phyloP scores from a whole-genome alignment of 441 rosid genomes.

The Kokia cookei region DNA sequence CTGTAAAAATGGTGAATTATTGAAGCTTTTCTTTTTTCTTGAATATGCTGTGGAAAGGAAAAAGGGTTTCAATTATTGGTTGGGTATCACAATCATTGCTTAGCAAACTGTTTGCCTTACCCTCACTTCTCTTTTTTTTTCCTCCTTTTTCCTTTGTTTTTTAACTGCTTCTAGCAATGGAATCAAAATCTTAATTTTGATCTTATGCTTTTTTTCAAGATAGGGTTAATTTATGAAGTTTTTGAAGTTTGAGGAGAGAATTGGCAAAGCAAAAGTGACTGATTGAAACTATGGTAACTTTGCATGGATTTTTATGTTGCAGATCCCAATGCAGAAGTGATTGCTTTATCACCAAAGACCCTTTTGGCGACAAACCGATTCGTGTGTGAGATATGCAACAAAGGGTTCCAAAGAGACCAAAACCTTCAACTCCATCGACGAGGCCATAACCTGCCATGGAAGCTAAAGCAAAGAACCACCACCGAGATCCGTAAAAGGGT shows the following conservation, averaged over 20 bases:
- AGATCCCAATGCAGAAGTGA: slow-evolving; percentile 4
- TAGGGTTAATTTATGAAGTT: no score
- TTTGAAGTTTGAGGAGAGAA: no score
- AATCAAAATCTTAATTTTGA: background rate
- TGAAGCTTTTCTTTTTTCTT: slow-evolving; percentile 11
- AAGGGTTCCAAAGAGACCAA: slow-evolving; percentile 36
- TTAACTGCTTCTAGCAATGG: slow-evolving; percentile 15
- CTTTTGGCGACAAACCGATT: slow-evolving; percentile 7
- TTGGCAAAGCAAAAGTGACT: no score
- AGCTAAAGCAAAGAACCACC: slow-evolving; percentile 37
- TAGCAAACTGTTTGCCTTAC: slow-evolving; percentile 16
- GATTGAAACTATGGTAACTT: background rate
- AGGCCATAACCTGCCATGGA: slow-evolving; percentile 66
- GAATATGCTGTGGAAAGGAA: slow-evolving; percentile 16
- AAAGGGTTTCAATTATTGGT: slow-evolving; percentile 42
- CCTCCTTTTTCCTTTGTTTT: slow-evolving; percentile 10
- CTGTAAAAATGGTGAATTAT: slow-evolving; percentile 23
- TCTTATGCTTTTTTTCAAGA: no score
- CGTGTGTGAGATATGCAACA: slow-evolving; percentile 10
- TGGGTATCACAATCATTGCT: slow-evolving; percentile 45
- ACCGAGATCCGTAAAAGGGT: slow-evolving; percentile 37
- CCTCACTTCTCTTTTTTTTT: background rate
- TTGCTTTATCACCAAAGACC: slow-evolving; percentile 5
- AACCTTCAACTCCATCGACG: slow-evolving; percentile 30
- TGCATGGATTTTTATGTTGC: background rate